A percentile compares a stretch with the other conserved stretches of the same genome.
phyloP scores from a whole-genome alignment of 805 yeast species.

The Hanseniaspora lachancei region DNA sequence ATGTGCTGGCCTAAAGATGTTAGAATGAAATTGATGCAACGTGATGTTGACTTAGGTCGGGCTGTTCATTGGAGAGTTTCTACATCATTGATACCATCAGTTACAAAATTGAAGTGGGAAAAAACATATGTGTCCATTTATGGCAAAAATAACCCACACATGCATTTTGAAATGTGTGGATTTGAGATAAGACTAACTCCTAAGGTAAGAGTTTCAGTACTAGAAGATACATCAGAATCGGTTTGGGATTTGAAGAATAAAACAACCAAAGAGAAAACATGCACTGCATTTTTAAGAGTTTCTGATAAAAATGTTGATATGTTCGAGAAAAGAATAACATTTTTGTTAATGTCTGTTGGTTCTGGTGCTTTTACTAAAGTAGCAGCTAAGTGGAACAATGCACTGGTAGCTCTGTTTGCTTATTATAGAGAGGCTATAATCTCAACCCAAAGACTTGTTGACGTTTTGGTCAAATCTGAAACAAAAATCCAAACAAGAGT shows the following conservation, averaged over 20 bases:
- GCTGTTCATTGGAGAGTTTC: constrained; percentile 86
- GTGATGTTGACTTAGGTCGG: constrained; percentile 82
- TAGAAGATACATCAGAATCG: constrained; percentile 55
- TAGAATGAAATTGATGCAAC: constrained; percentile 79
- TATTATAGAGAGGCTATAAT: constrained; percentile 90
- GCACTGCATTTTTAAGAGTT: constrained; percentile 75
- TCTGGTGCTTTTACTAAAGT: constrained; percentile 89
- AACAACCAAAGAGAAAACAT: constrained; percentile 68
- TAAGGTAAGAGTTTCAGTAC: constrained; percentile 44
- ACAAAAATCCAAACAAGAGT: constrained; percentile 88
- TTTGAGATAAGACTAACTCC: constrained; percentile 87
- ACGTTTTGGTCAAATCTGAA: constrained; percentile 76
- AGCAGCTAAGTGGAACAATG: constrained; percentile 93
- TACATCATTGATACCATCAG: constrained; percentile 62
- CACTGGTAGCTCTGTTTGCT: constrained; percentile 69
- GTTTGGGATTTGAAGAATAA: constrained; percentile 79
- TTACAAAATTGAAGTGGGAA: constrained; percentile 66
- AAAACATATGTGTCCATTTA: constrained; percentile 76
- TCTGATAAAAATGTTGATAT: constrained; percentile 64
- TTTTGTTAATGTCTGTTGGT: constrained; percentile 88
- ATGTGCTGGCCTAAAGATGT: constrained; percentile 91
- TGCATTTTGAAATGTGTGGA: constrained; percentile 84
- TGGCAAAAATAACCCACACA: constrained; percentile 77
- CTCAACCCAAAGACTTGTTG: constrained; percentile 64
- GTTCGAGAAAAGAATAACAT: constrained; percentile 74